Base-by-base conservation (phyloP, 2,329 filamentous ascomycete genomes). In the Balansia obtecta region DNA sequence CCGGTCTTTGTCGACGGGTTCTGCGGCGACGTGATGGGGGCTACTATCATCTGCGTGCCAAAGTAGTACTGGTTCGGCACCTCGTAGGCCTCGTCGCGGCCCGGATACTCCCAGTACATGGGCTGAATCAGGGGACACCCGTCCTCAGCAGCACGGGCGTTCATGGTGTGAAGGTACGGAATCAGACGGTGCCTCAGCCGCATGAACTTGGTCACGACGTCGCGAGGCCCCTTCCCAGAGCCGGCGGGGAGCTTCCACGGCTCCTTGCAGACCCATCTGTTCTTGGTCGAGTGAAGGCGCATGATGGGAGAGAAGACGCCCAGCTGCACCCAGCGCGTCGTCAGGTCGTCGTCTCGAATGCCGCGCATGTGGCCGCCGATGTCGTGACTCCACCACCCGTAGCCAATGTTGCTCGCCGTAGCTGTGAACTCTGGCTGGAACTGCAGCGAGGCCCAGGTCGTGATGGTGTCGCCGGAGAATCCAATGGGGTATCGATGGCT, bases 351-450 rank as follows among this genome's bases (percentile, higher is more conserved):
- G 46, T 80, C 76, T 6, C 74, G 72, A 39, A 63, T 64, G 4
- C 80, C 80, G 2, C 63, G 60, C 56, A 77, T 75, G 58, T 84
- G 80, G 0, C 80, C 80, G n/a, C 80, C 80, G 30, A 84, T 81
- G 54, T 84, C 80, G 60, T 84, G 80, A 46, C 75, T 80, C 80
- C 80, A 84, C 79, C 80, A 83, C 2, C 79, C 80, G 54, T 80
- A 84, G 0, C 80, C 80, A 52, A 84, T 81, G 60, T 85, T 84
- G 10, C 77, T 80, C 0, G 80, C 77, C 0, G 77, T 82, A 3
- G 79, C 76, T 0, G 81, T 85, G 57, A 84, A 84, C 57, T 84
- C 79, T 7, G 80, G 79, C 59, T 84, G 81, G 63, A 83, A 84
- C 13, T 71, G 61, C 15, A 84, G 69, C 0, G 76, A 79, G 0